These are phyloP conservation scores for Venturiaceae sp. DNA, from an alignment of 2,329 filamentous ascomycete genomes.

Conservation along the genomic window DNA sequence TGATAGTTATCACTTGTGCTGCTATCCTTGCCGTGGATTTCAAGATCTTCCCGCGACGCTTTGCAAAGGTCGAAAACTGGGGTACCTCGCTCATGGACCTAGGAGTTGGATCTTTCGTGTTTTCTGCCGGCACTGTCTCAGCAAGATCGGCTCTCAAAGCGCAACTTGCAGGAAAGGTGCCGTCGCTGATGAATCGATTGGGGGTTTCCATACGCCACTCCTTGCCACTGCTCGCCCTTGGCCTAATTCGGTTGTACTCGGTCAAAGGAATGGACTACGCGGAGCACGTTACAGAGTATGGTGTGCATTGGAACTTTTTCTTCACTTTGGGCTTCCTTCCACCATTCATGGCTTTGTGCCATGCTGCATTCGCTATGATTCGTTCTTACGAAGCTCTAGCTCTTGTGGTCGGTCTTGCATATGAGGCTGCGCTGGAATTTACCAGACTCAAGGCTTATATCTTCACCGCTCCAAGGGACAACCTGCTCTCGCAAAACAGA, in stretches of 20 bases:
- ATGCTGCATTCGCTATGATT: slow-evolving; percentile 58
- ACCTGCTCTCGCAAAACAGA: slow-evolving; percentile 79
- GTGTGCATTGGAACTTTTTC: slow-evolving; percentile 99
- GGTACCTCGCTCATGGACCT: slow-evolving; percentile 98
- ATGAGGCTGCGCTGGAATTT: slow-evolving; percentile 63
- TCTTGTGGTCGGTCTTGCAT: slow-evolving; percentile 55
- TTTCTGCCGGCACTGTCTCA: slow-evolving; percentile 84
- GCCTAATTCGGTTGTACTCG: slow-evolving; percentile 69
- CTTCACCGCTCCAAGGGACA: slow-evolving; percentile 66
- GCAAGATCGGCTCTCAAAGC: slow-evolving; percentile 71
- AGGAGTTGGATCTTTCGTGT: slow-evolving; percentile 95
- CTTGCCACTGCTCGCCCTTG: slow-evolving; percentile 70
- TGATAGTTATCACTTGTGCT: slow-evolving; percentile 84
- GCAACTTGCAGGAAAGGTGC: slow-evolving; percentile 40
- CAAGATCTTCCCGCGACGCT: slow-evolving; percentile 80
- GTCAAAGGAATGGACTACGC: slow-evolving; percentile 95
- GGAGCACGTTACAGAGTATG: slow-evolving; percentile 95
- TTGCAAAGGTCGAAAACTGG: slow-evolving; percentile 99
- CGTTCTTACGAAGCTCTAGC: slow-evolving; percentile 71
- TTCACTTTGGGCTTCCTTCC: slow-evolving; percentile 86
- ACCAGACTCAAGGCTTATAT: slow-evolving; percentile 76
- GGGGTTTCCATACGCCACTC: slow-evolving; percentile 65
- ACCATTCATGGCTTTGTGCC: slow-evolving; percentile 78
- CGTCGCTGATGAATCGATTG: slow-evolving; percentile 49
- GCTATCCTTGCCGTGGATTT: slow-evolving; percentile 98